These are phyloP conservation scores for Tetrahymena malaccensis DNA, from an alignment of 73 alveolate species.

Conservation along the genomic window DNA sequence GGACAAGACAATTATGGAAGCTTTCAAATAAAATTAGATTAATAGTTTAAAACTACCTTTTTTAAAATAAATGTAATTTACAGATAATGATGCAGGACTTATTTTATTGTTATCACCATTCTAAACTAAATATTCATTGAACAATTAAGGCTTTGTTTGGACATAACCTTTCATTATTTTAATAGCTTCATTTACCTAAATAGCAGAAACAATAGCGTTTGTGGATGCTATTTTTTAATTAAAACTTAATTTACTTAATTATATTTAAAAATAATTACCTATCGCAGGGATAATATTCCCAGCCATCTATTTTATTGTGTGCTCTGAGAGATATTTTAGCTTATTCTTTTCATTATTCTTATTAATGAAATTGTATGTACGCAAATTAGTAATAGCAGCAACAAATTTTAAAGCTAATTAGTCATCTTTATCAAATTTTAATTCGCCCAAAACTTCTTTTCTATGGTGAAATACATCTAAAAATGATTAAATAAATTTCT, in stretches of 20 bases:
- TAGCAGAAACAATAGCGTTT: neutral
- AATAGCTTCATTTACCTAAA: neutral
- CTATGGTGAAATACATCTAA: neutral
- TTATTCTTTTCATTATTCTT: neutral
- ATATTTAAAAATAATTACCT: slow-evolving; percentile 70
- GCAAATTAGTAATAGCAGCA: slow-evolving; percentile 74
- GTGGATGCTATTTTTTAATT: neutral
- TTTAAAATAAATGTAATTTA: neutral
- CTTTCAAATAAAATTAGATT: neutral
- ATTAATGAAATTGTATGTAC: slow-evolving; percentile 66
- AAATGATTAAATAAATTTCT: slow-evolving; percentile 3
- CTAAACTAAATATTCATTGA: neutral
- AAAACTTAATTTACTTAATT: slow-evolving; percentile 19
- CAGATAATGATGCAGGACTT: neutral
- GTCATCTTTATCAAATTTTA: slow-evolving; percentile 89
- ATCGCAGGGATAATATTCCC: slow-evolving; percentile 97
- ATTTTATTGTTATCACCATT: neutral
- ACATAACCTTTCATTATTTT: neutral
- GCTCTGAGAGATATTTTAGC: slow-evolving; percentile 37
- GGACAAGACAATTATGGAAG: neutral
- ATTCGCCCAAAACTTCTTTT: neutral
- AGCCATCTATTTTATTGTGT: slow-evolving; percentile 77
- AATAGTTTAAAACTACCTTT: neutral
- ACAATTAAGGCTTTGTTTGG: neutral
- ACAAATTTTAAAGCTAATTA: slow-evolving; percentile 73